Evolutionary conservation across 1,139 yeast species (phyloP).

Genomic region (Schwanniomyces etchellsii): DNA sequence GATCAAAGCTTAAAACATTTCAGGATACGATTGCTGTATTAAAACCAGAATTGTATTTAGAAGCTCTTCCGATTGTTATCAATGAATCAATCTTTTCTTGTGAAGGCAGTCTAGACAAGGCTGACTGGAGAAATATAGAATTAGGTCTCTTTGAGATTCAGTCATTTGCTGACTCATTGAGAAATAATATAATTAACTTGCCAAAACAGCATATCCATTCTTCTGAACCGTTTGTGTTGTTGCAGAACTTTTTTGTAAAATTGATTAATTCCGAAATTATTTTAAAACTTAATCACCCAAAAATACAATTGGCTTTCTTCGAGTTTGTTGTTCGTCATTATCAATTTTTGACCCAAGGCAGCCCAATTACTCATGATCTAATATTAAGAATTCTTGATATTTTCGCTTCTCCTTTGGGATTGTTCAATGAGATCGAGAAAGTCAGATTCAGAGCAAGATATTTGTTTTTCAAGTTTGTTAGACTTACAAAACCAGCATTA

Average conservation of each 20-base stretch:
- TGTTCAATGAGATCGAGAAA: slow-evolving; percentile 64
- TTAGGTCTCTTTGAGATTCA: slow-evolving; percentile 79
- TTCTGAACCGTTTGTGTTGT: slow-evolving; percentile 56
- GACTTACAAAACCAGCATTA: slow-evolving; percentile 60
- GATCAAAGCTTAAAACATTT: slow-evolving; percentile 66
- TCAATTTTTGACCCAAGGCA: slow-evolving; percentile 47
- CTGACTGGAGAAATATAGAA: slow-evolving; percentile 78
- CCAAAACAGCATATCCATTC: slow-evolving; percentile 58
- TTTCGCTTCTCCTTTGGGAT: slow-evolving; percentile 75
- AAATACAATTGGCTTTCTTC: slow-evolving; percentile 74
- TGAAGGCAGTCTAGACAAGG: slow-evolving; percentile 10
- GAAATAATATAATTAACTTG: slow-evolving; percentile 64
- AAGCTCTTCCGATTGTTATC: slow-evolving; percentile 63
- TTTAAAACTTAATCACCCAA: slow-evolving; percentile 59
- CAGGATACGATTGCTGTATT: slow-evolving; percentile 83
- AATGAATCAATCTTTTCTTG: slow-evolving; percentile 47
- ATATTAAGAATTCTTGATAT: slow-evolving; percentile 64
- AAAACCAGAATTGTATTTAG: slow-evolving; percentile 67
- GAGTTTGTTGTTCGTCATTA: slow-evolving; percentile 82
- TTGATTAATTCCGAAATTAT: slow-evolving; percentile 55
- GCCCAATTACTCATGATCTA: slow-evolving; percentile 35
- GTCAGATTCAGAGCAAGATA: slow-evolving; percentile 90
- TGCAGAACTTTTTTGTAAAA: slow-evolving; percentile 59
- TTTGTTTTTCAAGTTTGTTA: slow-evolving; percentile 75
- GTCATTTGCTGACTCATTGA: slow-evolving; percentile 72